phyloP scores from a whole-genome alignment of 768 basidiomycete species.

The Mycena alexandri region DNA sequence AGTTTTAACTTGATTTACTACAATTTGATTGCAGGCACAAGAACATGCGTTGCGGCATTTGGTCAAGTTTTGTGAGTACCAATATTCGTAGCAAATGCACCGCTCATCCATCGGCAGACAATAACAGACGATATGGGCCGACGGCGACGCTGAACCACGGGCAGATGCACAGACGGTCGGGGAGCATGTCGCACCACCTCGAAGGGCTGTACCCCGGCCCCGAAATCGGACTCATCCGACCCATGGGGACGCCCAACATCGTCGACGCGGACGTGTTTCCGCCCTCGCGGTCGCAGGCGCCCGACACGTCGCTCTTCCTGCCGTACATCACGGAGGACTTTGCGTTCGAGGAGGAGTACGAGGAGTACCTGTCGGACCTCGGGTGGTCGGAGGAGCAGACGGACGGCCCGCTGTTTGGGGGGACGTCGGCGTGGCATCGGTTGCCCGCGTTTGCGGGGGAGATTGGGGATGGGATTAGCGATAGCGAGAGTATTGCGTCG shows the following conservation, averaged over 20 bases:
- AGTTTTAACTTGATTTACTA: slow-evolving; percentile 27
- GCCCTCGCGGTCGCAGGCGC: slow-evolving; percentile 88
- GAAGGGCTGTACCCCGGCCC: slow-evolving; percentile 83
- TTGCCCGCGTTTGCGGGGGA: slow-evolving; percentile 83
- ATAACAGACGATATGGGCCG: slow-evolving; percentile 88
- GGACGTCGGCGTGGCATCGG: slow-evolving; percentile 83
- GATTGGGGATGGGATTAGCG: slow-evolving; percentile 90
- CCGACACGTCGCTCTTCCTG: slow-evolving; percentile 85
- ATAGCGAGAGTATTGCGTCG: slow-evolving; percentile 92
- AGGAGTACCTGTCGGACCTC: slow-evolving; percentile 93
- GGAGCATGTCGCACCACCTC: slow-evolving; percentile 85
- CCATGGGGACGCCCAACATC: slow-evolving; percentile 80
- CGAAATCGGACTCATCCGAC: slow-evolving; percentile 80
- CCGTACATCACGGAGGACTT: slow-evolving; percentile 95
- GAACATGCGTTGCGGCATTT: slow-evolving; percentile 94
- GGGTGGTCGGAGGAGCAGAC: slow-evolving; percentile 76
- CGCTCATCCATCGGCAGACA: slow-evolving; percentile 65
- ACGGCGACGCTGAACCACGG: slow-evolving; percentile 64
- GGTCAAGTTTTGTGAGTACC: slow-evolving; percentile 89
- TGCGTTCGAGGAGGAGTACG: slow-evolving; percentile 96
- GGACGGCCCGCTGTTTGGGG: slow-evolving; percentile 57
- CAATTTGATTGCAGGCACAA: slow-evolving; percentile 73
- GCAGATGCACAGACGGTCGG: slow-evolving; percentile 77
- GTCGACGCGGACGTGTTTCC: slow-evolving; percentile 96
- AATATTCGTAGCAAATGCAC: slow-evolving; percentile 26